phyloP scores from a whole-genome alignment of 2,329 filamentous ascomycete genomes.

The Cladosporium halotolerans region DNA sequence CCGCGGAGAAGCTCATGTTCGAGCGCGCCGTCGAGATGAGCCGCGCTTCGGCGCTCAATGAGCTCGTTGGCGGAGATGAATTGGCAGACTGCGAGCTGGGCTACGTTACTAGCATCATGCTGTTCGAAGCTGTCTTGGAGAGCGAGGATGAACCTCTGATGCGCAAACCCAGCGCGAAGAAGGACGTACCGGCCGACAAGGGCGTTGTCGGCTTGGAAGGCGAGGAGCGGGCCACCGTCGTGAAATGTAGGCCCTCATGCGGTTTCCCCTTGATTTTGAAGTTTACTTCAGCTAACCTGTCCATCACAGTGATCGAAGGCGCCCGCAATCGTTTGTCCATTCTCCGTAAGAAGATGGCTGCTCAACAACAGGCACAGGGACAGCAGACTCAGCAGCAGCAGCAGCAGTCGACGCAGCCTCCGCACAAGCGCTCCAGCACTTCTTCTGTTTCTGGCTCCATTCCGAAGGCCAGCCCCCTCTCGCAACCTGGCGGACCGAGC shows the following conservation, averaged over 20 bases:
- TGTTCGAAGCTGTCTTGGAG: conserved; percentile 92
- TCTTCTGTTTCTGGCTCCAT: conserved; percentile 6
- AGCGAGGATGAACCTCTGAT: conserved; percentile 57
- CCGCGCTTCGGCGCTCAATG: conserved; percentile 85
- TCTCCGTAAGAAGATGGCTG: conserved; percentile 39
- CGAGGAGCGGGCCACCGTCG: conserved; percentile 66
- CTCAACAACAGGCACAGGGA: conserved; percentile 4
- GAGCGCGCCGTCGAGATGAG: conserved; percentile 97
- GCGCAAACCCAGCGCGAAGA: conserved; percentile 39
- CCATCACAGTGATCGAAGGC: conserved; percentile 39
- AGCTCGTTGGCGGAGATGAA: conserved; percentile 80
- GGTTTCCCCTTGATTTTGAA: not conserved
- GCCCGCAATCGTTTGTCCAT: conserved; percentile 37
- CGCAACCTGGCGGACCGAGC: not conserved
- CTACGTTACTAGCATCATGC: conserved; percentile 85
- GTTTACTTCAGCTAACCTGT: not conserved
- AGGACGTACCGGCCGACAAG: conserved; percentile 43
- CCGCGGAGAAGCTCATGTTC: conserved; percentile 96
- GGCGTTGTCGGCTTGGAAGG: conserved; percentile 49
- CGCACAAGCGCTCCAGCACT: conserved; percentile 5
- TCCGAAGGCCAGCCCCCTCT: conserved; percentile 6
- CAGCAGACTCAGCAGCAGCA: not conserved
- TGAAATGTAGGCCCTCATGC: conserved; percentile 51
- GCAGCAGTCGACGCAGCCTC: not conserved
- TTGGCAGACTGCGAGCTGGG: conserved; percentile 82